These are phyloP conservation scores for Fusarium buxicola DNA, from an alignment of 2,329 filamentous ascomycete genomes.

Conservation along the genomic window DNA sequence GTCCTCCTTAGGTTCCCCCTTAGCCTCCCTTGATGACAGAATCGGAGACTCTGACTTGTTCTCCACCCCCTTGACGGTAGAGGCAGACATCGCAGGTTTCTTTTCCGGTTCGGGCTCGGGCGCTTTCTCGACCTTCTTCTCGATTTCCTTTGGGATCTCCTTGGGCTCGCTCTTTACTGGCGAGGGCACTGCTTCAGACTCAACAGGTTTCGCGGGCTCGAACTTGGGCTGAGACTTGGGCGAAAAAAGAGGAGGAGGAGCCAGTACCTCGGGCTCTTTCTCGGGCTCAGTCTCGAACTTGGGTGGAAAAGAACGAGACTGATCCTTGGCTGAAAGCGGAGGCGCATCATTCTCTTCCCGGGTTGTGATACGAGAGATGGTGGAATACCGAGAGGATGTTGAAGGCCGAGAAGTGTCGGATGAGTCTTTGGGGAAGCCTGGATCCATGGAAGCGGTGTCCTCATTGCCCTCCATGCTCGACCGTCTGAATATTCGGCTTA, in stretches of 20 bases:
- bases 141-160: not conserved
- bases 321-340: constrained; percentile 9
- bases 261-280: not conserved
- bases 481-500: constrained; percentile 36
- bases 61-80: not conserved
- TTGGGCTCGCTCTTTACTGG: not conserved
- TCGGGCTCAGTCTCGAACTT: constrained; percentile 23
- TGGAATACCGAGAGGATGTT: constrained; percentile 34
- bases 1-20: not conserved
- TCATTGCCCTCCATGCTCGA: constrained; percentile 29
- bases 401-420: constrained; percentile 21
- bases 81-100: not conserved
- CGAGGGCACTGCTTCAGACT: not conserved
- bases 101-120: not conserved
- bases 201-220: constrained; percentile 3
- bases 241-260: constrained; percentile 18
- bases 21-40: not conserved
- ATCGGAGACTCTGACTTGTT: not conserved
- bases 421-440: constrained; percentile 18
- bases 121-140: not conserved
- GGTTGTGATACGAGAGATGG: constrained; percentile 27
- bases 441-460: not conserved
- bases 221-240: constrained; percentile 8
- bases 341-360: constrained; percentile 22
- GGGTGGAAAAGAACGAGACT: constrained; percentile 19